Percentiles rank a stretch among this genome's conserved stretches.
Conservation (phyloP, 1,139 yeast species). For the Eremothecium coryli region DNA sequence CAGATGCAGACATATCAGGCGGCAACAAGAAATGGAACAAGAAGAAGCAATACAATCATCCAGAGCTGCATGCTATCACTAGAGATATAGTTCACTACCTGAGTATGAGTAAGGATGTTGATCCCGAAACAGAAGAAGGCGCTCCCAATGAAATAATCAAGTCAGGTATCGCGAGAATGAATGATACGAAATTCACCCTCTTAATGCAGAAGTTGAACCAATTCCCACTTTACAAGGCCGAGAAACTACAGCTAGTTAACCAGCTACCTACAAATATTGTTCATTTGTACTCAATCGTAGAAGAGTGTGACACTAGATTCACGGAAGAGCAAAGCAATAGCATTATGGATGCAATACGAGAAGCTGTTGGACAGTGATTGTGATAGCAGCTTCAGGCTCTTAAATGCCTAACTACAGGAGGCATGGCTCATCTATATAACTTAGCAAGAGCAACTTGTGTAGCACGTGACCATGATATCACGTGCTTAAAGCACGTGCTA, state of each 20-base stretch:
- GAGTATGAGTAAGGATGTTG: slow-evolving; percentile 9
- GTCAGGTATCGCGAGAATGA: slow-evolving; percentile 20
- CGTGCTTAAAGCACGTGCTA: no score
- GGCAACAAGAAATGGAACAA: slow-evolving; percentile 31
- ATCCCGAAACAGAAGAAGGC: slow-evolving; percentile 8
- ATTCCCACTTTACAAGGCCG: slow-evolving; percentile 66
- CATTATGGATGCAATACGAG: slow-evolving; percentile 41
- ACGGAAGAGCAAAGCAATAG: slow-evolving; percentile 50
- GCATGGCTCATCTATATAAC: no score
- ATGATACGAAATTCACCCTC: slow-evolving; percentile 40
- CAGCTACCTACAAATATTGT: slow-evolving; percentile 73
- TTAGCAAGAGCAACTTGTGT: no score
- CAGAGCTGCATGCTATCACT: slow-evolving; percentile 58
- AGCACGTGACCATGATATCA: no score
- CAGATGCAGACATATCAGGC: slow-evolving; percentile 12
- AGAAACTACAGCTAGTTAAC: slow-evolving; percentile 75
- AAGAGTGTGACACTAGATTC: slow-evolving; percentile 84
- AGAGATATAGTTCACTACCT: slow-evolving; percentile 43
- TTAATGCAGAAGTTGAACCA: slow-evolving; percentile 46
- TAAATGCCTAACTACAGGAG: no score
- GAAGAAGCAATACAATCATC: slow-evolving; percentile 28
- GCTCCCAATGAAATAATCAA: slow-evolving; percentile 3
- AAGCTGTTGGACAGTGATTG: background rate
- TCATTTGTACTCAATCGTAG: slow-evolving; percentile 67
- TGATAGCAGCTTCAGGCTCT: no score